Evolutionary conservation across 306 rosid species (phyloP).

Genomic region (Sechiopsis laciniata): DNA sequence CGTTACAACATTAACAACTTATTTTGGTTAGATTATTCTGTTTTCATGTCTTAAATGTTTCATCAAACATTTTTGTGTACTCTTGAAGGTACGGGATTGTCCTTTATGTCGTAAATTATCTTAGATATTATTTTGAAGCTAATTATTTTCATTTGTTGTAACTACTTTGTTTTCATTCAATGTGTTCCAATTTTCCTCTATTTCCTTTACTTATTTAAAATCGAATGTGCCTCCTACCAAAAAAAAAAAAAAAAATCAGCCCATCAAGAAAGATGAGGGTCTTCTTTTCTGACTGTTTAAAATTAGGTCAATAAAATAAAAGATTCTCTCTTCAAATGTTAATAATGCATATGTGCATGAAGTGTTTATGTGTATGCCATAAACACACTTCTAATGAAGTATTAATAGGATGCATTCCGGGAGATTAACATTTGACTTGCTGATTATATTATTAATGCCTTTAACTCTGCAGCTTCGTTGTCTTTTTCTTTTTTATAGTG

Average conservation of each 20-base stretch:
- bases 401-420: background rate
- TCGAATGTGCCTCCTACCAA: too few species aligned
- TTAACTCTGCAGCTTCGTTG: background rate
- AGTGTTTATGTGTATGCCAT: background rate
- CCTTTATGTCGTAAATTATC: background rate
- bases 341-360: background rate
- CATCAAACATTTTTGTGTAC: background rate
- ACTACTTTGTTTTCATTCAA: too few species aligned
- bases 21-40: background rate
- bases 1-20: background rate
- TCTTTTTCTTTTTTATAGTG: background rate
- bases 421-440: background rate
- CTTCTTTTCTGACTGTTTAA: too few species aligned
- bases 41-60: conserved; percentile 1
- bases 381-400: background rate
- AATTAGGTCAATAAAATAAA: too few species aligned
- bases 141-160: background rate
- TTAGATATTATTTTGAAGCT: background rate
- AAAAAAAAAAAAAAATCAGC: too few species aligned
- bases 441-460: background rate
- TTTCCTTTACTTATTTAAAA: too few species aligned
- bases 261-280: too few species aligned
- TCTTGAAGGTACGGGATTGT: background rate
- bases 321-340: background rate
- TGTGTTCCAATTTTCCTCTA: too few species aligned